A percentile compares a stretch with the other conserved stretches of the same genome.
Evolutionary conservation across 306 rosid species (phyloP).

Genomic region (Quercus glauca): DNA sequence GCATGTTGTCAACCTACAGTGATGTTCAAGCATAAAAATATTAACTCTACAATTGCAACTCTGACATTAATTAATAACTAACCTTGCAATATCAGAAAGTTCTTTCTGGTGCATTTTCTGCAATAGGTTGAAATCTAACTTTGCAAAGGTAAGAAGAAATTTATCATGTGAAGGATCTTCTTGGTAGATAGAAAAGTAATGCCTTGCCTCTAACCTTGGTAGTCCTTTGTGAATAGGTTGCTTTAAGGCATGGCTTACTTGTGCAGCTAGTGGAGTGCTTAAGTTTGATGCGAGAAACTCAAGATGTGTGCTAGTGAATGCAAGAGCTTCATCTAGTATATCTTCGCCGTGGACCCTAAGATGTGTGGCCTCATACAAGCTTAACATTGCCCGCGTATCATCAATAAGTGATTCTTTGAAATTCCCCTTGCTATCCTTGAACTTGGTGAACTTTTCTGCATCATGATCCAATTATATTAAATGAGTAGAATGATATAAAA

Average conservation of each 20-base stretch:
- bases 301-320: neutral
- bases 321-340: slow-evolving; percentile 8
- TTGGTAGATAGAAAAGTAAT: slow-evolving; percentile 10
- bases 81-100: slow-evolving; percentile 7
- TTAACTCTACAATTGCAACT: neutral
- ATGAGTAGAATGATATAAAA: too few relatives aligned
- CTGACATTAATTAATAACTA: neutral
- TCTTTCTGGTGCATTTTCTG: slow-evolving; percentile 28
- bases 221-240: slow-evolving; percentile 21
- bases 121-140: slow-evolving; percentile 28
- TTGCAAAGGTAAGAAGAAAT: slow-evolving; percentile 12
- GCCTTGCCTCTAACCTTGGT: slow-evolving; percentile 13
- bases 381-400: neutral
- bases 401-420: neutral
- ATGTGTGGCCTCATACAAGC: slow-evolving; percentile 13
- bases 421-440: neutral
- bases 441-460: neutral
- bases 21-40: neutral
- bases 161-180: slow-evolving; percentile 1
- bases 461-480: neutral
- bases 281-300: neutral
- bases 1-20: neutral
- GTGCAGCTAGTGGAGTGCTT: slow-evolving; percentile 17
- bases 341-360: neutral
- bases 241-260: slow-evolving; percentile 23